Evolutionary conservation across 768 basidiomycete species (phyloP).

Genomic region (Lactarius sanguifluus): DNA sequence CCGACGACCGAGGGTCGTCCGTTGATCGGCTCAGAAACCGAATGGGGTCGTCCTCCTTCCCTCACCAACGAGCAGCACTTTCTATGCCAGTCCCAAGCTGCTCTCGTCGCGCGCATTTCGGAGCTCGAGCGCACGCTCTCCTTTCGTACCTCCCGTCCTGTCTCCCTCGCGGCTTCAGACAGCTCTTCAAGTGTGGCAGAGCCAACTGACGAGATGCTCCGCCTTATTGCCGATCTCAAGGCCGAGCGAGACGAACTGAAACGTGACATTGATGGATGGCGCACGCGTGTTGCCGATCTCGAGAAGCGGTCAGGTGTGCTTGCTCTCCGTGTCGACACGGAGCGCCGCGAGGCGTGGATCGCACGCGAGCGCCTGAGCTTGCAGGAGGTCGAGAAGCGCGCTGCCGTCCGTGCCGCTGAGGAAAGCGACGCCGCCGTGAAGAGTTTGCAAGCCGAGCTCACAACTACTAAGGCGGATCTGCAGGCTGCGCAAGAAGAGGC

Average conservation of each 20-base stretch:
- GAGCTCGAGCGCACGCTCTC: conserved; percentile 74
- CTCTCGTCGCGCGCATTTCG: conserved; percentile 77
- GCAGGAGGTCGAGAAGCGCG: conserved; percentile 65
- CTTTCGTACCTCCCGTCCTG: conserved; percentile 40
- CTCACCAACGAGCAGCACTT: conserved; percentile 72
- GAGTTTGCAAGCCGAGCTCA: conserved; percentile 34
- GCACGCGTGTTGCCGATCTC: conserved; percentile 69
- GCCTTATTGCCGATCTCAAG: conserved; percentile 74
- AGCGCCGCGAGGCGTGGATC: conserved; percentile 81
- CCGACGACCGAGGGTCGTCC: conserved; percentile 54
- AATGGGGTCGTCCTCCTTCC: conserved; percentile 30
- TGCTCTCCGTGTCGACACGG: conserved; percentile 67
- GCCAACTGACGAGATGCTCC: conserved; percentile 76
- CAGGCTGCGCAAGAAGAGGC: conserved; percentile 39
- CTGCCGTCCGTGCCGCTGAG: conserved; percentile 46
- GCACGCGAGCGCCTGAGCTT: conserved; percentile 70
- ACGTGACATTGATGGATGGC: conserved; percentile 87
- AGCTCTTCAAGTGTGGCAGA: conserved; percentile 42
- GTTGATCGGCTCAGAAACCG: conserved; percentile 39
- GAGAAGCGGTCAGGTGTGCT: conserved; percentile 69
- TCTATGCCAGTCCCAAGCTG: conserved; percentile 80
- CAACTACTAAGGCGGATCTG: conserved; percentile 41
- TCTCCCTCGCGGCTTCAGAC: conserved; percentile 53
- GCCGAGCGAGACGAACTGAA: conserved; percentile 87
- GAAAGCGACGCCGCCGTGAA: conserved; percentile 32